These are phyloP conservation scores for Plasmodium berghei DNA, from an alignment of 169 alveolate species.

Conservation along the genomic window DNA sequence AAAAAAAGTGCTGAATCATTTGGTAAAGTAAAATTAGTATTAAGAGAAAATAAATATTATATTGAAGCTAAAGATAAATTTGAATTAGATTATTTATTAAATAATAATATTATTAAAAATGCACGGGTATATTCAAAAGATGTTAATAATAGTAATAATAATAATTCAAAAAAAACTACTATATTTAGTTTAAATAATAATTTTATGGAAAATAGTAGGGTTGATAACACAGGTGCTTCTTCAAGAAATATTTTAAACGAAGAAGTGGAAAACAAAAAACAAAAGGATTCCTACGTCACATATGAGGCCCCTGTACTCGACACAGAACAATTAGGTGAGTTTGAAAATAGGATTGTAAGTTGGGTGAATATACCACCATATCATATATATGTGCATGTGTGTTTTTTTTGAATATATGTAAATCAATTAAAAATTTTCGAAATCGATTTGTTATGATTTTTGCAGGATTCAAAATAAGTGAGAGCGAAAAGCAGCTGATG, in stretches of 20 bases:
- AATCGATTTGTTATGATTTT: not conserved
- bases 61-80: slow-evolving; percentile 92
- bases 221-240: slow-evolving; percentile 13
- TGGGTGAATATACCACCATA: too few relatives aligned
- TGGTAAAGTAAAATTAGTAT: slow-evolving; percentile 95
- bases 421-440: not conserved
- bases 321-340: slow-evolving; percentile 80
- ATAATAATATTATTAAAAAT: slow-evolving; percentile 87
- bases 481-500: slow-evolving; percentile 61
- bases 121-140: slow-evolving; percentile 85
- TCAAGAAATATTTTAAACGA: slow-evolving; percentile 31
- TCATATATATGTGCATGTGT: not conserved
- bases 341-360: too few relatives aligned
- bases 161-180: slow-evolving; percentile 33
- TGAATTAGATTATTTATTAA: slow-evolving; percentile 88
- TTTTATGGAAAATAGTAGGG: slow-evolving; percentile 32
- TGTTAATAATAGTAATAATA: slow-evolving; percentile 61
- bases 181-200: slow-evolving; percentile 66
- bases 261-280: slow-evolving; percentile 14
- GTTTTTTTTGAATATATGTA: not conserved
- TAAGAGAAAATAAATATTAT: slow-evolving; percentile 93
- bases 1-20: slow-evolving; percentile 88
- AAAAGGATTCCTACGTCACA: slow-evolving; percentile 72
- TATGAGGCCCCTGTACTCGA: slow-evolving; percentile 79
- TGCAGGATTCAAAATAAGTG: slow-evolving; percentile 76